Evolutionary conservation across 768 basidiomycete species (phyloP).

Genomic region (Thelephora ganbajun): DNA sequence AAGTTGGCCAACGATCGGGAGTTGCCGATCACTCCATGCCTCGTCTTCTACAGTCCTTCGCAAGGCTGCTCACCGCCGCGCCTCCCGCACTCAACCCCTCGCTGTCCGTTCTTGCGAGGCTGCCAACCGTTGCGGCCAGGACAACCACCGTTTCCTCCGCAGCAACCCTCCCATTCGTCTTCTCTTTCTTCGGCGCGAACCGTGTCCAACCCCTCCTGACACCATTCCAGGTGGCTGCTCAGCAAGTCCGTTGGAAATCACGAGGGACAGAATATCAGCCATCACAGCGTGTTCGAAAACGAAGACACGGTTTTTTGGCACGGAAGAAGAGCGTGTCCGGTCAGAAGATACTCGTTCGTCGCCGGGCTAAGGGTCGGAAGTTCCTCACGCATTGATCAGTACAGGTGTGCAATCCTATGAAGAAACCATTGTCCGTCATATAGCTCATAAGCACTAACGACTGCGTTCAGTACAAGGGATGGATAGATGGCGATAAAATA

Average conservation of each 20-base stretch:
- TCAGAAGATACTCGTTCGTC: slow-evolving; percentile 54
- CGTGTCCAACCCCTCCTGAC: slow-evolving; percentile 11
- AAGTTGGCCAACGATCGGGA: neutral
- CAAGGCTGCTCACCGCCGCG: neutral
- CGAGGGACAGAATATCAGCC: slow-evolving; percentile 92
- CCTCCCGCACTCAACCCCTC: neutral
- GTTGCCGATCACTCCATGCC: neutral
- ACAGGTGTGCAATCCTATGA: neutral
- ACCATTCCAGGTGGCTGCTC: slow-evolving; percentile 25
- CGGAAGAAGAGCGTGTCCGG: slow-evolving; percentile 57
- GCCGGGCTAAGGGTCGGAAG: slow-evolving; percentile 64
- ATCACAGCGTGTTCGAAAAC: slow-evolving; percentile 86
- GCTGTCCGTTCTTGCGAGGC: neutral
- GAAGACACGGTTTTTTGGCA: slow-evolving; percentile 83
- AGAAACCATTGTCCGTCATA: neutral
- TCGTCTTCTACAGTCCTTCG: neutral
- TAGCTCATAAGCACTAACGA: neutral
- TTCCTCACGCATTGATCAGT: slow-evolving; percentile 59
- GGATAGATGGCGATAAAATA: neutral
- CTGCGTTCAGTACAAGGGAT: too few species aligned
- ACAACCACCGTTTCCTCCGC: neutral
- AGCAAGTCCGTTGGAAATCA: slow-evolving; percentile 48
- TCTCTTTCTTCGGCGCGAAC: neutral
- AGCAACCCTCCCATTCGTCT: slow-evolving; percentile 1
- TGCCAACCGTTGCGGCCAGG: neutral